Conservation (phyloP, 768 basidiomycete species). For the Phaeotremella skinneri region DNA sequence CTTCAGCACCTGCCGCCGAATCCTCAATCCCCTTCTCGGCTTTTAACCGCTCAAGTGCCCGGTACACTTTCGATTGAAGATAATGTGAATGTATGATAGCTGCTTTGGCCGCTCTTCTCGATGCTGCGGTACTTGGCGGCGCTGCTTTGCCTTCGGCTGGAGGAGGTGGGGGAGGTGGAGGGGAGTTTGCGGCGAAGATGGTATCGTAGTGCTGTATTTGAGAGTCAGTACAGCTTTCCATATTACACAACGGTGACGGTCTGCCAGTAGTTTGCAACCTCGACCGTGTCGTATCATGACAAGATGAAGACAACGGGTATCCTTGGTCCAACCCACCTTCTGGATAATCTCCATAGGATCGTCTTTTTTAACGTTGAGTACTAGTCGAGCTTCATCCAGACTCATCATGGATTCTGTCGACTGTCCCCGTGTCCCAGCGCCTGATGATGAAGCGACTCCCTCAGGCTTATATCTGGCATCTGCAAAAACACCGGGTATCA, state of each 20-base stretch:
- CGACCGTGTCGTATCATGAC: no score
- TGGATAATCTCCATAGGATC: slow-evolving; percentile 67
- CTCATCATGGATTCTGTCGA: slow-evolving; percentile 85
- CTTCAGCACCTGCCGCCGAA: slow-evolving; percentile 13
- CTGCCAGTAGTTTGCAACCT: no score
- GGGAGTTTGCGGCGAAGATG: slow-evolving; percentile 84
- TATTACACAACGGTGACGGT: neutral
- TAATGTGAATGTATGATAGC: slow-evolving; percentile 70
- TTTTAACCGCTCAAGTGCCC: slow-evolving; percentile 91
- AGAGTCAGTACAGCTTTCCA: neutral
- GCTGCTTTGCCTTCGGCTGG: slow-evolving; percentile 37
- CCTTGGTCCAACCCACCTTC: slow-evolving; percentile 59
- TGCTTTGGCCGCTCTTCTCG: slow-evolving; percentile 19
- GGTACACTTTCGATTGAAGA: slow-evolving; percentile 92
- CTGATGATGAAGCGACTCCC: slow-evolving; percentile 59
- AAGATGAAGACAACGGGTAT: neutral
- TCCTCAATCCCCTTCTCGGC: slow-evolving; percentile 61
- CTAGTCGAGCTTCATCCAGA: slow-evolving; percentile 87
- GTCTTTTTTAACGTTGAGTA: slow-evolving; percentile 79
- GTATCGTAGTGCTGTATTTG: slow-evolving; percentile 85
- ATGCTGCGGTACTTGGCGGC: slow-evolving; percentile 14
- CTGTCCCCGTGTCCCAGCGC: slow-evolving; percentile 66
- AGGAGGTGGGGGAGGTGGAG: slow-evolving; percentile 58
- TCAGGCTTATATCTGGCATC: slow-evolving; percentile 82
- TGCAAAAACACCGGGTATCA: slow-evolving; percentile 46